Evolutionary conservation across 352 stramenopile species (phyloP).

Genomic region (Elongisporangium senticosum): DNA sequence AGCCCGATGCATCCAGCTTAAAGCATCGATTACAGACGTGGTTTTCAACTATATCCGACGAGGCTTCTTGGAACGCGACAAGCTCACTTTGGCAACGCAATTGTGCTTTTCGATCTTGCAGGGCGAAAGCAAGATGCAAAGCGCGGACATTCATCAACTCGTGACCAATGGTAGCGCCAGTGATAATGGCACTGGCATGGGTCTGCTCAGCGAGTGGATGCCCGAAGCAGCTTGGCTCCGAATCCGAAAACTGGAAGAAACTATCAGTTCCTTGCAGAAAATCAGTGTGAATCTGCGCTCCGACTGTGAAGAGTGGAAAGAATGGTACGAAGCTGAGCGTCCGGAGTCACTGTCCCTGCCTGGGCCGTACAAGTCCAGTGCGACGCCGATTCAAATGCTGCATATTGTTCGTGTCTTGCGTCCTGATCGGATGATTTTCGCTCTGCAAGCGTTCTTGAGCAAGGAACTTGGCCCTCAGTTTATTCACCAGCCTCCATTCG

Average conservation of each 20-base stretch:
- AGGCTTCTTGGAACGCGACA: slow-evolving; percentile 92
- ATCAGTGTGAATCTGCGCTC: slow-evolving; percentile 93
- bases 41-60: slow-evolving; percentile 95
- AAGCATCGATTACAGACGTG: slow-evolving; percentile 68
- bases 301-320: slow-evolving; percentile 94
- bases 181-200: slow-evolving; percentile 67
- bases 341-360: slow-evolving; percentile 89
- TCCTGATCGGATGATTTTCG: slow-evolving; percentile 77
- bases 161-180: slow-evolving; percentile 43
- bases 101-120: slow-evolving; percentile 90
- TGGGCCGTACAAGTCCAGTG: slow-evolving; percentile 59
- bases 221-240: slow-evolving; percentile 82
- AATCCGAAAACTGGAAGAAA: slow-evolving; percentile 87
- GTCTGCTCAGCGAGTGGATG: slow-evolving; percentile 91
- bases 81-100: slow-evolving; percentile 89
- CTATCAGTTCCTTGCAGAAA: slow-evolving; percentile 82
- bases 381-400: slow-evolving; percentile 52
- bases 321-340: slow-evolving; percentile 92
- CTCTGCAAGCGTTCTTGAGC: slow-evolving; percentile 57
- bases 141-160: slow-evolving; percentile 67
- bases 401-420: slow-evolving; percentile 79
- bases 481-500: slow-evolving; percentile 84
- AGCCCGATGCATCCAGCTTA: slow-evolving; percentile 46
- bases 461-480: slow-evolving; percentile 50
- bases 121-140: slow-evolving; percentile 58